Evolutionary conservation across 1,284 basidiomycete species (phyloP).

Genomic region (Trichosporon sp.): DNA sequence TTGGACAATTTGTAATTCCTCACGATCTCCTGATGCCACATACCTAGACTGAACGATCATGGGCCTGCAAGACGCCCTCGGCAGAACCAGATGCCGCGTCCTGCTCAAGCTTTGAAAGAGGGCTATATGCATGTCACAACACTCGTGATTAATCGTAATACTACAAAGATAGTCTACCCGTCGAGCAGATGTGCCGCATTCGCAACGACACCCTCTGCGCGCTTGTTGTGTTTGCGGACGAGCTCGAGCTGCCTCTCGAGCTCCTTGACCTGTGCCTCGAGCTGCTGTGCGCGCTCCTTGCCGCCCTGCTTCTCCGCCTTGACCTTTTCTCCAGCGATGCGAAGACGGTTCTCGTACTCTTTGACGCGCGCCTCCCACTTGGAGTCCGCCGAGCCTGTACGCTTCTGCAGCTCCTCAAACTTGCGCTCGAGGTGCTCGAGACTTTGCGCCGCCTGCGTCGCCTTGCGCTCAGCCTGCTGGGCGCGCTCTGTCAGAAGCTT

Average conservation of each 20-base stretch:
- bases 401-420: constrained; percentile 64
- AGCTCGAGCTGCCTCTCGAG: constrained; percentile 40
- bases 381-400: constrained; percentile 61
- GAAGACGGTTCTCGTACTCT: constrained; percentile 79
- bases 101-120: too few relatives aligned
- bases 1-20: too few relatives aligned
- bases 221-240: constrained; percentile 32
- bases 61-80: too few relatives aligned
- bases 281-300: constrained; percentile 64
- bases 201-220: constrained; percentile 41
- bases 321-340: constrained; percentile 83
- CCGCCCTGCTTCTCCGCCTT: constrained; percentile 92
- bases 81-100: too few relatives aligned
- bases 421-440: constrained; percentile 75
- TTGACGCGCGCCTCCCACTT: constrained; percentile 91
- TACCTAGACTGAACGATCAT: too few relatives aligned
- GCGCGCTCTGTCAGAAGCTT: constrained; percentile 61
- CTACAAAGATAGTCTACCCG: constrained; percentile 2
- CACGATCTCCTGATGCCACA: too few relatives aligned
- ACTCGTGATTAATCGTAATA: background rate
- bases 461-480: constrained; percentile 71
- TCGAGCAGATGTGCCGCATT: constrained; percentile 31
- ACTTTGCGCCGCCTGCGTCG: constrained; percentile 75
- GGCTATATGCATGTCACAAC: background rate
- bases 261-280: constrained; percentile 48